A percentile compares a stretch with the other conserved stretches of the same genome.
phyloP scores from a whole-genome alignment of 805 yeast genomes.

The Candida xiaguanensis region DNA sequence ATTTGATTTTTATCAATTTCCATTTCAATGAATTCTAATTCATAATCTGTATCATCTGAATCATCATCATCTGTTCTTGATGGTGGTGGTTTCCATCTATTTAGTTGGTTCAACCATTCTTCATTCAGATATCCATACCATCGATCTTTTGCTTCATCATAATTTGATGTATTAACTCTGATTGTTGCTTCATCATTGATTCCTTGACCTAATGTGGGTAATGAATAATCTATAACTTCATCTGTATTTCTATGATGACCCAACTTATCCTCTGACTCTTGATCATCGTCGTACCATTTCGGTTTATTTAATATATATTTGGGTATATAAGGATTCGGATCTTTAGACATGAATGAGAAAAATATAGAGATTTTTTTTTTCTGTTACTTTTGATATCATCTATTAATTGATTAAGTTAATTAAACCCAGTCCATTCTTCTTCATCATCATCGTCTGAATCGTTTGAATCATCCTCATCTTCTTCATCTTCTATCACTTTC shows the following conservation, averaged over 20 bases:
- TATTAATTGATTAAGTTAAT: neutral
- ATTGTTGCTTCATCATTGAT: slow-evolving; percentile 40
- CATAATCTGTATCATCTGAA: slow-evolving; percentile 38
- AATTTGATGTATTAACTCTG: slow-evolving; percentile 33
- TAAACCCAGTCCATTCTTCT: slow-evolving; percentile 34
- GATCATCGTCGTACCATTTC: slow-evolving; percentile 36
- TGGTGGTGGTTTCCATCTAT: slow-evolving; percentile 39
- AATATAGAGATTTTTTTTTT: neutral
- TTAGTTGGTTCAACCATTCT: slow-evolving; percentile 54
- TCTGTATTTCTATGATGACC: slow-evolving; percentile 54
- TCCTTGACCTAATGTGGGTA: slow-evolving; percentile 55
- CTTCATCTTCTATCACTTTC: slow-evolving; percentile 45
- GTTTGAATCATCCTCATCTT: slow-evolving; percentile 17
- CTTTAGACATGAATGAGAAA: slow-evolving; percentile 9
- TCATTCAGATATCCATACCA: slow-evolving; percentile 76
- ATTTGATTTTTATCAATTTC: slow-evolving; percentile 26
- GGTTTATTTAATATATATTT: slow-evolving; percentile 36
- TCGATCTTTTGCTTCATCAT: slow-evolving; percentile 72
- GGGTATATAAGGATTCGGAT: slow-evolving; percentile 31
- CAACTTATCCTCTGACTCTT: slow-evolving; percentile 21
- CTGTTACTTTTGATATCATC: neutral
- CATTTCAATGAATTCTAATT: slow-evolving; percentile 36
- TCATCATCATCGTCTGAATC: slow-evolving; percentile 19
- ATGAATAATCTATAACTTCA: slow-evolving; percentile 42
- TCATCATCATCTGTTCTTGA: slow-evolving; percentile 14